phyloP scores from a whole-genome alignment of 257 asterid genomes.

The Salvia splendens region DNA sequence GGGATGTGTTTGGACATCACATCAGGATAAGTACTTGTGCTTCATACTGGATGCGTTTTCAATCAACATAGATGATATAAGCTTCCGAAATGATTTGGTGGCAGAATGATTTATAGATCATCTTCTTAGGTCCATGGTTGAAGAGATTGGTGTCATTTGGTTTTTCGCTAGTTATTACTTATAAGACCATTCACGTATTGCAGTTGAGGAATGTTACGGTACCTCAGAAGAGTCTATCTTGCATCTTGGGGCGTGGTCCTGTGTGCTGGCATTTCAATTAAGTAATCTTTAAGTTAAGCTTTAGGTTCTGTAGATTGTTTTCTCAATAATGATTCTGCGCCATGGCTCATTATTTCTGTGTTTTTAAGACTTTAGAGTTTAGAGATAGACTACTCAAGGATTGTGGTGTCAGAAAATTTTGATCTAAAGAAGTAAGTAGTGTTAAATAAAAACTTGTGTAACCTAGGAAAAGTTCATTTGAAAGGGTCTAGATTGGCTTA shows the following conservation, averaged over 20 bases:
- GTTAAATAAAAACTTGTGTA: background rate
- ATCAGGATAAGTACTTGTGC: background rate
- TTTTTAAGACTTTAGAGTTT: background rate
- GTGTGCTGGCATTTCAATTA: slow-evolving; percentile 1
- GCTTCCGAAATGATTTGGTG: background rate
- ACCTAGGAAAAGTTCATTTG: background rate
- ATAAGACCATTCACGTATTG: slow-evolving; percentile 1
- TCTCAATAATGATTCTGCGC: slow-evolving; percentile 7
- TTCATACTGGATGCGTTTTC: slow-evolving; percentile 1
- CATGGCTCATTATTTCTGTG: background rate
- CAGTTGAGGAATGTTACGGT: slow-evolving; percentile 1
- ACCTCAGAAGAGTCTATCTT: slow-evolving; percentile 6
- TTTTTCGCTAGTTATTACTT: background rate
- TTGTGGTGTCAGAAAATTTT: slow-evolving; percentile 3
- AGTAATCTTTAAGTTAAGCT: background rate
- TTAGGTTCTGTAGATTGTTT: slow-evolving; percentile 11
- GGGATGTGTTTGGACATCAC: background rate
- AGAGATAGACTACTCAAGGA: slow-evolving; percentile 1
- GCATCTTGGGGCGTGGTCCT: background rate
- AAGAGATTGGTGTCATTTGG: background rate
- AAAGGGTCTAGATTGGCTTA: slow-evolving; percentile 5
- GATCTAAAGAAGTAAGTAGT: background rate
- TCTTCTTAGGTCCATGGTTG: slow-evolving; percentile 15
- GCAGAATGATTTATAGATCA: background rate
- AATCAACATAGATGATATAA: background rate